Evolutionary conservation across 1,139 yeast species (phyloP).

Genomic region (Debaryomyces singareniensis): DNA sequence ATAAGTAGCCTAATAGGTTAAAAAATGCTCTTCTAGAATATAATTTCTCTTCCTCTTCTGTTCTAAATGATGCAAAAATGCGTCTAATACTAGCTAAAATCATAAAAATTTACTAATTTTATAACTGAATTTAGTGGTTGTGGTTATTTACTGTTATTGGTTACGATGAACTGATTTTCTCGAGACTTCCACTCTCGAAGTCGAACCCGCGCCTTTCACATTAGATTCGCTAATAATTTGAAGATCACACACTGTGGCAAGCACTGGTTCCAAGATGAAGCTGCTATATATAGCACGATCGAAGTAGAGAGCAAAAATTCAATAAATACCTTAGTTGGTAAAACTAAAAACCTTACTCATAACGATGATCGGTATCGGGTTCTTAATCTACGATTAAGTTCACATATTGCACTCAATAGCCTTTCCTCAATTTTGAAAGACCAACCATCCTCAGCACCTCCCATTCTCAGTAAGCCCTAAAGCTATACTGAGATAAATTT

Average conservation of each 20-base stretch:
- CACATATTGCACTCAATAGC: conserved; percentile 80
- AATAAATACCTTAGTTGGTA: no score
- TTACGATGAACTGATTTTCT: no score
- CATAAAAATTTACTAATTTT: conserved; percentile 29
- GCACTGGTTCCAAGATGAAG: no score
- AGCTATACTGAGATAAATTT: conserved; percentile 27
- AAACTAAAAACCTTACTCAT: conserved; percentile 34
- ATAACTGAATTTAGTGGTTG: no score
- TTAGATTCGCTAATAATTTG: neutral
- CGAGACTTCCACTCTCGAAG: conserved; percentile 1
- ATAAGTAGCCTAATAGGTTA: conserved; percentile 72
- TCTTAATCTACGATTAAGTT: conserved; percentile 42
- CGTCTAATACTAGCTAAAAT: conserved; percentile 63
- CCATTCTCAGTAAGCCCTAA: conserved; percentile 39
- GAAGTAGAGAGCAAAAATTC: conserved; percentile 4
- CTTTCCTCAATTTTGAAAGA: conserved; percentile 26
- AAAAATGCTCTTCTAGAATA: conserved; percentile 79
- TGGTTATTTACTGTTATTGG: no score
- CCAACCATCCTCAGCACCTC: conserved; percentile 77
- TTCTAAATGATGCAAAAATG: conserved; percentile 74
- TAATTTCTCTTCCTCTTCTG: conserved; percentile 78
- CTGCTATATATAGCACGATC: no score
- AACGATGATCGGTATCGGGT: conserved; percentile 83
- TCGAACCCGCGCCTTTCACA: neutral
- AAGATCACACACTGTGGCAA: neutral